These are phyloP conservation scores for Ustilago loliicola DNA, from an alignment of 1,284 basidiomycete species.

Conservation along the genomic window DNA sequence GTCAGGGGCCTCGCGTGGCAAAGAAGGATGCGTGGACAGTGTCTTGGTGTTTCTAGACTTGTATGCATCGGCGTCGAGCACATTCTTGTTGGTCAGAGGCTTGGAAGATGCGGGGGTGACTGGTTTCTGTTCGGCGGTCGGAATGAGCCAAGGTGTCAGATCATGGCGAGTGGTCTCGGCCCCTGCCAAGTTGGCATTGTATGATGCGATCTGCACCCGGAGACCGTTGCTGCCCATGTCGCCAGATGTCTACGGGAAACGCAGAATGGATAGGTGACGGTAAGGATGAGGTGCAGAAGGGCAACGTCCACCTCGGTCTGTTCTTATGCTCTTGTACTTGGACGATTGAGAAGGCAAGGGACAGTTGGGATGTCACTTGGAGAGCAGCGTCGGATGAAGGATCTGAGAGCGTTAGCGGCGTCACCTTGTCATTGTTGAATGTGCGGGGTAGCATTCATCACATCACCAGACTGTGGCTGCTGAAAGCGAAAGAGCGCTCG, in stretches of 20 bases:
- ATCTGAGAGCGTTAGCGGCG: conserved; percentile 14
- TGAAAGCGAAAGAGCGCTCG: conserved; percentile 18
- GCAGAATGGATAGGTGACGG: neutral
- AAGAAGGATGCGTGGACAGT: conserved; percentile 38
- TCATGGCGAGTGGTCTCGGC: conserved; percentile 70
- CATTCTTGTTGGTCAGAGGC: conserved; percentile 39
- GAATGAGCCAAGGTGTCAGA: conserved; percentile 68
- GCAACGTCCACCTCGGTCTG: neutral
- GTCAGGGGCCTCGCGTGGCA: conserved; percentile 73
- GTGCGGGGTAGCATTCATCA: conserved; percentile 11
- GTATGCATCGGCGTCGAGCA: conserved; percentile 33
- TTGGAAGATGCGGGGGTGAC: conserved; percentile 70
- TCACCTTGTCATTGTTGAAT: neutral
- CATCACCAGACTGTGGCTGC: neutral
- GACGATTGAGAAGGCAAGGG: too few relatives aligned
- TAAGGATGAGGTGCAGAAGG: neutral
- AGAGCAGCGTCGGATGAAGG: neutral
- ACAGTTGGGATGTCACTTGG: too few relatives aligned
- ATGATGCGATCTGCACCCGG: conserved; percentile 83
- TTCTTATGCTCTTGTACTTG: neutral
- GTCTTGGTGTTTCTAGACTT: conserved; percentile 44
- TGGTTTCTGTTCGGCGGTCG: conserved; percentile 60
- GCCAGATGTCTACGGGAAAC: neutral
- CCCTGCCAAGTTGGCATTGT: conserved; percentile 86
- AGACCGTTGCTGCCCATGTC: conserved; percentile 43